Conservation (phyloP, 1,139 yeast species). For the Sugiyamaella sp. region DNA sequence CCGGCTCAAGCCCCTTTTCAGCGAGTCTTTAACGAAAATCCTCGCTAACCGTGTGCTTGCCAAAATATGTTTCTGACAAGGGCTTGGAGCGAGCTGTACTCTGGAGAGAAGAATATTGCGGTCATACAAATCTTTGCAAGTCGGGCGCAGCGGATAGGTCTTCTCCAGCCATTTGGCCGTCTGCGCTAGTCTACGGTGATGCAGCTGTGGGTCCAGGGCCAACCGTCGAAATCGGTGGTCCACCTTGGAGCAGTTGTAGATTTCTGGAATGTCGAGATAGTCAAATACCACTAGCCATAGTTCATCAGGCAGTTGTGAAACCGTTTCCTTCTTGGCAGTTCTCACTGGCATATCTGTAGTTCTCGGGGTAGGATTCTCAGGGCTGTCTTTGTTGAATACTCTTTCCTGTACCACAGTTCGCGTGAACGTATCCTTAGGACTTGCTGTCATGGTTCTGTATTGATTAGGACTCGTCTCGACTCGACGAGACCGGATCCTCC, state of each 20-base stretch:
- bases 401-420: too few species aligned
- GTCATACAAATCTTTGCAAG: constrained; percentile 32
- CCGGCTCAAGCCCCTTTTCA: constrained; percentile 30
- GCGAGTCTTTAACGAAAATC: constrained; percentile 33
- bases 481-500: too few species aligned
- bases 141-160: constrained; percentile 31
- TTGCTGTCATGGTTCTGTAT: too few species aligned
- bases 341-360: too few species aligned
- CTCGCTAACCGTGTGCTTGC: constrained; percentile 33
- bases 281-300: constrained; percentile 32
- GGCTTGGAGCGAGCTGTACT: constrained; percentile 34
- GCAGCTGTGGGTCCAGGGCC: constrained; percentile 35
- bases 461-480: too few species aligned
- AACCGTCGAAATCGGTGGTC: constrained; percentile 31
- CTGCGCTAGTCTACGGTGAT: constrained; percentile 28
- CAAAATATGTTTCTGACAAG: constrained; percentile 31
- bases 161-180: constrained; percentile 32
- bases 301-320: constrained; percentile 35
- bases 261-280: constrained; percentile 37
- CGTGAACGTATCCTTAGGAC: too few species aligned
- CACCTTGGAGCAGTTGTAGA: constrained; percentile 29
- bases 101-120: constrained; percentile 36
- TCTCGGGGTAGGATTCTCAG: too few species aligned
- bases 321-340: too few species aligned
- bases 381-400: too few species aligned